Percentiles rank a stretch among this genome's conserved stretches.
Evolutionary conservation across 345 rosid species (phyloP).

Genomic region (Eucalyptus polybractea): DNA sequence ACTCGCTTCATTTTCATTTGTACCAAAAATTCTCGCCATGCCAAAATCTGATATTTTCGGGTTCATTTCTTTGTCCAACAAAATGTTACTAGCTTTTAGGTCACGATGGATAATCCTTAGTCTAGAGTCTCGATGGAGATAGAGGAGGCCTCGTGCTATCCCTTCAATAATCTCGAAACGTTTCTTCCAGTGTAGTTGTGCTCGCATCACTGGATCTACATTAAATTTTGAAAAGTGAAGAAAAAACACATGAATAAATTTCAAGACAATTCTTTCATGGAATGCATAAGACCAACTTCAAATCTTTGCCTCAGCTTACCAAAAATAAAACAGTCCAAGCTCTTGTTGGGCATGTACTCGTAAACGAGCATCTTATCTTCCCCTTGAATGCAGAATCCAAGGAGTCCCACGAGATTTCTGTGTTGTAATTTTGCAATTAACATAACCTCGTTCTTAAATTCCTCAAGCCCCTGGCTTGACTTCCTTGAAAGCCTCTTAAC

Average conservation of each 20-base stretch:
- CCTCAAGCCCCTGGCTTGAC: conserved; percentile 52
- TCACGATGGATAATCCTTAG: conserved; percentile 21
- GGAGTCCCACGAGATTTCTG: conserved; percentile 44
- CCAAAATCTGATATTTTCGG: conserved; percentile 31
- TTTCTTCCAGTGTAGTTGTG: conserved; percentile 7
- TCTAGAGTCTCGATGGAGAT: conserved; percentile 22
- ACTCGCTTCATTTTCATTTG: background rate
- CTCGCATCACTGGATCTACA: conserved; percentile 3
- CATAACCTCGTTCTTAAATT: conserved; percentile 48
- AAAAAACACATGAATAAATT: background rate
- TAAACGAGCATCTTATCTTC: conserved; percentile 51
- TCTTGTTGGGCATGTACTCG: conserved; percentile 26
- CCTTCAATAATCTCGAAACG: conserved; percentile 9
- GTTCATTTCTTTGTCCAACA: conserved; percentile 10
- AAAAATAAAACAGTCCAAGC: conserved; percentile 10
- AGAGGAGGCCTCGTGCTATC: conserved; percentile 19
- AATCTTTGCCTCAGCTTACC: conserved; percentile 1
- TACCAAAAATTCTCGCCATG: conserved; percentile 12
- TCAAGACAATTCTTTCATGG: background rate
- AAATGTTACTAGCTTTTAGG: conserved; percentile 13
- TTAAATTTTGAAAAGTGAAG: background rate
- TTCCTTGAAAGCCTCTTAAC: conserved; percentile 44
- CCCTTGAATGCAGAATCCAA: conserved; percentile 45
- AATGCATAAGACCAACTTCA: background rate
- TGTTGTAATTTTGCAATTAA: conserved; percentile 57